Conservation (phyloP, 495 filamentous ascomycete species). For the Podospora bellae-mahoneyi region DNA sequence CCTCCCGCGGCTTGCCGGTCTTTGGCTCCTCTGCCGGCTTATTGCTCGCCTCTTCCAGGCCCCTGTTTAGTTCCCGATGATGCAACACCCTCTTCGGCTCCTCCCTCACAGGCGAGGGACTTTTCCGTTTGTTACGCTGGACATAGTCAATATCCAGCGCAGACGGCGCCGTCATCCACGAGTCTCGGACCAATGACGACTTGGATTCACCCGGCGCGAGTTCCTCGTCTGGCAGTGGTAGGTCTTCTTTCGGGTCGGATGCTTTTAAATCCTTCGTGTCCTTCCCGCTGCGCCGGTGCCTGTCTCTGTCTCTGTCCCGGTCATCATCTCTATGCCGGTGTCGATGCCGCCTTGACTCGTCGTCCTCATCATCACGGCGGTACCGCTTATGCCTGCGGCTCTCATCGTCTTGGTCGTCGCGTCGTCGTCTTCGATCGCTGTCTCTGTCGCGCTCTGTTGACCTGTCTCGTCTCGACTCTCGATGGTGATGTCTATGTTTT, state of each 20-base stretch:
- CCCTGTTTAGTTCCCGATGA: conserved; percentile 69
- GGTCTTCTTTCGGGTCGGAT: conserved; percentile 47
- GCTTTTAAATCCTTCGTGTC: conserved; percentile 38
- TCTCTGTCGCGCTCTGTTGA: conserved; percentile 37
- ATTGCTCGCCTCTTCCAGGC: conserved; percentile 56
- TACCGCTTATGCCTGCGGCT: conserved; percentile 48
- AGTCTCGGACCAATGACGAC: conserved; percentile 55
- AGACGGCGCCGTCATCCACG: conserved; percentile 92
- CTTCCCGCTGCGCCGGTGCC: conserved; percentile 16
- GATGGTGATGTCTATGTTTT: conserved; percentile 44
- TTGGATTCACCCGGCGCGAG: conserved; percentile 28
- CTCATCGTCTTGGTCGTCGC: conserved; percentile 37
- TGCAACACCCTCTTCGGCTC: conserved; percentile 77
- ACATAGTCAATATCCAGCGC: conserved; percentile 81
- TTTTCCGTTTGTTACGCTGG: conserved; percentile 55
- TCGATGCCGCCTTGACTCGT: conserved; percentile 36
- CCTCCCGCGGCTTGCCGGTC: conserved; percentile 48
- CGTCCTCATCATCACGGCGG: conserved; percentile 38
- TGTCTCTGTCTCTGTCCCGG: conserved; percentile 17
- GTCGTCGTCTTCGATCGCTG: conserved; percentile 26
- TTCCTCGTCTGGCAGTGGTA: conserved; percentile 47
- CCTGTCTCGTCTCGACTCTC: conserved; percentile 32
- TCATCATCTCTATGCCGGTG: conserved; percentile 19
- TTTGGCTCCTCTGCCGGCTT: background rate
- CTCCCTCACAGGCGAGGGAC: conserved; percentile 52